Evolutionary conservation across 1,139 yeast genomes (phyloP).

Genomic region (Yamadazyma spencermartinsiae): DNA sequence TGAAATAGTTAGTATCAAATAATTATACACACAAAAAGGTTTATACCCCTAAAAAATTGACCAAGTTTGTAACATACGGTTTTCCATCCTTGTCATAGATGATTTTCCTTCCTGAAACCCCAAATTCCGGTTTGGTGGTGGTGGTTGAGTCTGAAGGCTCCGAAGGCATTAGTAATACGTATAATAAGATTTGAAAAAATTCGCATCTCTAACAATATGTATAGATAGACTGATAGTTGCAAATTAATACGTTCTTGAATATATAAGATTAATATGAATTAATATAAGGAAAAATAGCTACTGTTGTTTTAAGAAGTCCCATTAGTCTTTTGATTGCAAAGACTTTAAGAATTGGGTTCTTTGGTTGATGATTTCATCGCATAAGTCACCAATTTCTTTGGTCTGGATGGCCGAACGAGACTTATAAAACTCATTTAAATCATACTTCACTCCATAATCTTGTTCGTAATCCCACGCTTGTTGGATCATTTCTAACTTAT

Average conservation of each 20-base stretch:
- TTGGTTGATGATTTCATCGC: conserved; percentile 62
- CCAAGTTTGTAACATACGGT: conserved; percentile 82
- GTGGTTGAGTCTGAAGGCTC: background rate
- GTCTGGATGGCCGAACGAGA: conserved; percentile 69
- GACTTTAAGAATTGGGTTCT: conserved; percentile 36
- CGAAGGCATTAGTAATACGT: conserved; percentile 10
- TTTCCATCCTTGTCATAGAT: conserved; percentile 85
- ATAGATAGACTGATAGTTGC: no score
- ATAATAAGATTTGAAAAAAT: no score
- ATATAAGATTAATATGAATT: no score
- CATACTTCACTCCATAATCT: conserved; percentile 52
- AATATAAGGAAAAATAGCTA: background rate
- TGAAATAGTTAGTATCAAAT: conserved; percentile 25
- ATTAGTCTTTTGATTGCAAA: background rate
- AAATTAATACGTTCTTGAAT: no score
- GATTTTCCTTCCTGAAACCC: conserved; percentile 66
- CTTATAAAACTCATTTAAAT: conserved; percentile 67
- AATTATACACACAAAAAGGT: conserved; percentile 7
- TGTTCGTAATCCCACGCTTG: conserved; percentile 92
- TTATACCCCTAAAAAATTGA: background rate
- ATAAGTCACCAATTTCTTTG: conserved; percentile 68
- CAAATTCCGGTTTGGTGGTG: conserved; percentile 40
- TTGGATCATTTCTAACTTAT: conserved; percentile 86
- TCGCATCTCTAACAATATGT: no score
- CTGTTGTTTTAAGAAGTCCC: background rate